These are phyloP conservation scores for Sporothrix globosa DNA, from an alignment of 2,329 filamentous ascomycete genomes.

Conservation along the genomic window DNA sequence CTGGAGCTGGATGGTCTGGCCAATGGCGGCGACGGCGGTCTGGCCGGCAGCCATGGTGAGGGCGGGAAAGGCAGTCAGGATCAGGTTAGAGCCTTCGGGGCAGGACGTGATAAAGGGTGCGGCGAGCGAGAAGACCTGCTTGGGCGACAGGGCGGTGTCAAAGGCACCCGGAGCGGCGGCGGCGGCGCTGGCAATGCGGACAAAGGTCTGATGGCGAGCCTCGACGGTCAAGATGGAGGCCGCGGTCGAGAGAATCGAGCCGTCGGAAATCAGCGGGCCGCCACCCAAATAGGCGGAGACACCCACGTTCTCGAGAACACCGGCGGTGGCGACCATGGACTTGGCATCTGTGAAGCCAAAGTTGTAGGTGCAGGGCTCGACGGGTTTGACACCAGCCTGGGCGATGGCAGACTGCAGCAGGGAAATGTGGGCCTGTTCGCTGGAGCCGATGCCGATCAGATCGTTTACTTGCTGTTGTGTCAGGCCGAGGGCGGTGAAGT, in stretches of 20 bases:
- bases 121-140: conserved; percentile 73
- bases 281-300: conserved; percentile 75
- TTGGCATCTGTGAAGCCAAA: conserved; percentile 69
- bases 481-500: conserved; percentile 68
- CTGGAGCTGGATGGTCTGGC: conserved; percentile 53
- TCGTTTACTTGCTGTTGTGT: conserved; percentile 58
- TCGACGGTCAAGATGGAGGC: conserved; percentile 74
- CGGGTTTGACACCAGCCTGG: conserved; percentile 64
- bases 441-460: conserved; percentile 63
- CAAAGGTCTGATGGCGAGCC: conserved; percentile 72
- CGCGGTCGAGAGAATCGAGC: conserved; percentile 65
- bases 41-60: conserved; percentile 56
- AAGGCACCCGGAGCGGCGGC: conserved; percentile 69
- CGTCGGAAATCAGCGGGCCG: conserved; percentile 64
- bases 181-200: conserved; percentile 62
- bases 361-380: conserved; percentile 71
- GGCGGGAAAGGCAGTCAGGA: conserved; percentile 65
- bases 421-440: conserved; percentile 65
- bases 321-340: conserved; percentile 69
- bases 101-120: conserved; percentile 73
- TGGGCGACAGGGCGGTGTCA: conserved; percentile 68
- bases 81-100: conserved; percentile 66
- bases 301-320: conserved; percentile 72
- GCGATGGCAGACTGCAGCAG: conserved; percentile 64
- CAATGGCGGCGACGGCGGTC: conserved; percentile 48